Evolutionary conservation across 768 basidiomycete species (phyloP).

Genomic region (Podaxis sp.): DNA sequence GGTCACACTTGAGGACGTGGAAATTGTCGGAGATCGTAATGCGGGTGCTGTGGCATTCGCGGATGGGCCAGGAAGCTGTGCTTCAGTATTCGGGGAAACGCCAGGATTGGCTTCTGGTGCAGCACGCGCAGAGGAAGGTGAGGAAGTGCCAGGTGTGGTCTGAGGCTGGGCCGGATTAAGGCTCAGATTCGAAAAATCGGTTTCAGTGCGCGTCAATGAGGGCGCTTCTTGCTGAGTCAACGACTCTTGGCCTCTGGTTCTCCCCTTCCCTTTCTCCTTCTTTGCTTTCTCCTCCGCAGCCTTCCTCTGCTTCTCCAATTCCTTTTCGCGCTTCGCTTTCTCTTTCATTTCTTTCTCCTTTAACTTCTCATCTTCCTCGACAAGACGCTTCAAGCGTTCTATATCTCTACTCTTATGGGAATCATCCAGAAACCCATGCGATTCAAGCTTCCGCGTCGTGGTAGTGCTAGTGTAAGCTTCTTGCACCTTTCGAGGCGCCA

Average conservation of each 20-base stretch:
- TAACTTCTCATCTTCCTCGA: slow-evolving; percentile 23
- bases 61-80: not conserved
- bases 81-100: not conserved
- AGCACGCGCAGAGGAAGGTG: not conserved
- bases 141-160: not conserved
- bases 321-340: slow-evolving; percentile 25
- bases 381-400: slow-evolving; percentile 20
- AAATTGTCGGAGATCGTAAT: not conserved
- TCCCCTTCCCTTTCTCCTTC: slow-evolving; percentile 24
- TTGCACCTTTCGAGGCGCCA: slow-evolving; percentile 77
- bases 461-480: slow-evolving; percentile 76
- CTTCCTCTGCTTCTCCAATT: slow-evolving; percentile 28
- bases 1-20: not conserved
- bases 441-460: slow-evolving; percentile 65
- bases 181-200: not conserved
- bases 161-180: not conserved
- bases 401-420: slow-evolving; percentile 33
- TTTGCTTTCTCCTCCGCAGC: slow-evolving; percentile 28
- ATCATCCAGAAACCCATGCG: slow-evolving; percentile 66
- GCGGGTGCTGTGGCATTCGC: not conserved
- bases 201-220: not conserved
- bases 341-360: slow-evolving; percentile 24
- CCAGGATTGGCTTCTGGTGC: not conserved
- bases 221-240: not conserved
- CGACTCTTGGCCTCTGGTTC: slow-evolving; percentile 12